Conservation (phyloP, 208 protist genomes). For the Trypanosoma congolense region DNA sequence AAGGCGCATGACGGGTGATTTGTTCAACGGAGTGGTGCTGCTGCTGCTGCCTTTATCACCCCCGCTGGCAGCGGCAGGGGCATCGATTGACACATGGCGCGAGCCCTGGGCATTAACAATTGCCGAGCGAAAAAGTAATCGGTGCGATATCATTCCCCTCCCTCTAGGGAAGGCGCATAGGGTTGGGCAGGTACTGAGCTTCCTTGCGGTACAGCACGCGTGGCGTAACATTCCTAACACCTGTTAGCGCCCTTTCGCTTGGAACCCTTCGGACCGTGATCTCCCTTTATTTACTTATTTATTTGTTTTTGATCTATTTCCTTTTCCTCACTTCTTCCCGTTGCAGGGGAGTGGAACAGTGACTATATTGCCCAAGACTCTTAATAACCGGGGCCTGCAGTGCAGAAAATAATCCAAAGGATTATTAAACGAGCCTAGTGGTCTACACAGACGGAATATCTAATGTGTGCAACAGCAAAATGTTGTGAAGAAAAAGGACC, state of each 20-base stretch:
- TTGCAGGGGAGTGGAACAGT: neutral
- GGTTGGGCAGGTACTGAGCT: neutral
- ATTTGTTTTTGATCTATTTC: neutral
- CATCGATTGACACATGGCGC: neutral
- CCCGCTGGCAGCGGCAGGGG: neutral
- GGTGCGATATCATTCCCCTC: neutral
- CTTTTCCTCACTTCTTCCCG: conserved; percentile 4
- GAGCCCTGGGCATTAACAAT: neutral
- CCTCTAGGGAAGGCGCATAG: neutral
- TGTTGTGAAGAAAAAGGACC: neutral
- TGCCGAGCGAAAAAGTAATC: neutral
- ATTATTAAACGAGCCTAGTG: neutral
- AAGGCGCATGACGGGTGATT: conserved; percentile 30
- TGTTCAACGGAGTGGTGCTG: neutral
- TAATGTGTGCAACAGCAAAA: neutral
- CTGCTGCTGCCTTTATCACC: neutral
- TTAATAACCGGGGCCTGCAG: too few species aligned
- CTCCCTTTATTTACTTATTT: too few species aligned
- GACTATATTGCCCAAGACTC: too few species aligned
- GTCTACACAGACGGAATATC: neutral
- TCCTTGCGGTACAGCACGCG: neutral
- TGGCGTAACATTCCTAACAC: neutral
- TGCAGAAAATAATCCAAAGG: too few species aligned
- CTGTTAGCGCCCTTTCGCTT: too few species aligned
- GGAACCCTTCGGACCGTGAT: too few species aligned